These are phyloP conservation scores for Aspergillus kassunensis DNA, from an alignment of 495 filamentous ascomycete genomes.

Conservation along the genomic window DNA sequence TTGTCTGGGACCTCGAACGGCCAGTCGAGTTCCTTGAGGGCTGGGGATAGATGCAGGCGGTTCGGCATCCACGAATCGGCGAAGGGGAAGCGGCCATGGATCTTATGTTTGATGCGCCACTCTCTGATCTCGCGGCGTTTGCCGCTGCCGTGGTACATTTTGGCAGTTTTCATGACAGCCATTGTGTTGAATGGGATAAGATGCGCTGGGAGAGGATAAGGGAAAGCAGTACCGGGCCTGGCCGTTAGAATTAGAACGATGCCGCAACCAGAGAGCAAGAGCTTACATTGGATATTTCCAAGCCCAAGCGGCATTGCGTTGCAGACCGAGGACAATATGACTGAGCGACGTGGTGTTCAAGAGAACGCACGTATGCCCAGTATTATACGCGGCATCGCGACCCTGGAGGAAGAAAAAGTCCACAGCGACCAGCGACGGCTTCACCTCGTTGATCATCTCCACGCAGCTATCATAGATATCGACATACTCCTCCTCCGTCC, in stretches of 20 bases:
- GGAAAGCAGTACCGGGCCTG: constrained; percentile 43
- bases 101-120: constrained; percentile 25
- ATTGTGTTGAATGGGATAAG: constrained; percentile 38
- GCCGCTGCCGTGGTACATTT: constrained; percentile 32
- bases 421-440: constrained; percentile 43
- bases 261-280: not conserved
- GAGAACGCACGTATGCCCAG: constrained; percentile 26
- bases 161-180: constrained; percentile 22
- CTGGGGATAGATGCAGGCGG: constrained; percentile 33
- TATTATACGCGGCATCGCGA: constrained; percentile 41
- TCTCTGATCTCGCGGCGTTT: constrained; percentile 19
- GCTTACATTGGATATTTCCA: constrained; percentile 47
- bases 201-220: constrained; percentile 42
- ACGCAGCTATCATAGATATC: constrained; percentile 42
- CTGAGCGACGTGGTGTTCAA: constrained; percentile 36
- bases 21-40: constrained; percentile 43
- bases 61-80: constrained; percentile 32
- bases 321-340: constrained; percentile 38
- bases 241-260: not conserved
- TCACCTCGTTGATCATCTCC: constrained; percentile 36
- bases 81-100: constrained; percentile 27
- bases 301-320: constrained; percentile 29
- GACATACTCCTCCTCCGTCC: constrained; percentile 47
- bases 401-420: constrained; percentile 50
- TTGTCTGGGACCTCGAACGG: constrained; percentile 38